Conservation (phyloP, 345 rosid genomes). For the Eucalyptus polyanthemos region DNA sequence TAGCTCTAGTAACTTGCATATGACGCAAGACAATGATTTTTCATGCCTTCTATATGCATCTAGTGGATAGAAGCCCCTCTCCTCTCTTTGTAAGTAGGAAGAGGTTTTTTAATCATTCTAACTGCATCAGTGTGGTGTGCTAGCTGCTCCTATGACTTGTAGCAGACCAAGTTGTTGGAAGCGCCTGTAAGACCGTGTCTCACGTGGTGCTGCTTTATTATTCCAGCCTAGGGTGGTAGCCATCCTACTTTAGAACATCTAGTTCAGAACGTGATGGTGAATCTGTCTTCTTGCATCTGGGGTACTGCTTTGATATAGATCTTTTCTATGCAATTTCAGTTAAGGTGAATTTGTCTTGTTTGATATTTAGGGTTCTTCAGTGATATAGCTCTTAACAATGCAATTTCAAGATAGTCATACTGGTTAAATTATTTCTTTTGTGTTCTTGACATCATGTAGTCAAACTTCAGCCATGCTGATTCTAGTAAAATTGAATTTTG, state of each 20-base stretch:
- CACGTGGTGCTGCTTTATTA: background rate
- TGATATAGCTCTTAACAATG: background rate
- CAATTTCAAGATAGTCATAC: background rate
- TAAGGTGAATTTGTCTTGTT: background rate
- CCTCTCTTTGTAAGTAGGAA: background rate
- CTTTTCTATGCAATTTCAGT: background rate
- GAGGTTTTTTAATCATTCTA: background rate
- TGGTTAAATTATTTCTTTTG: background rate
- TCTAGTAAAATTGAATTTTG: background rate
- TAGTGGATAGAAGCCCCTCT: background rate
- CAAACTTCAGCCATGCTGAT: background rate
- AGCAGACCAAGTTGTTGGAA: background rate
- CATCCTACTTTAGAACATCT: background rate
- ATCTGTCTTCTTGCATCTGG: background rate
- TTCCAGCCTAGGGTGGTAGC: background rate
- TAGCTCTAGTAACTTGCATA: background rate
- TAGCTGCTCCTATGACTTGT: background rate
- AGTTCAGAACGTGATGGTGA: background rate
- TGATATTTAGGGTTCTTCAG: background rate
- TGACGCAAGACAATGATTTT: background rate
- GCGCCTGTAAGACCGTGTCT: background rate
- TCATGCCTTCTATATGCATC: background rate
- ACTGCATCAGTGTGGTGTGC: background rate
- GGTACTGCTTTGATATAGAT: background rate
- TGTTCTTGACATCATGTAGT: background rate